Evolutionary conservation across 139 green algal species (phyloP).

Genomic region (Chlorella vulgaris): DNA sequence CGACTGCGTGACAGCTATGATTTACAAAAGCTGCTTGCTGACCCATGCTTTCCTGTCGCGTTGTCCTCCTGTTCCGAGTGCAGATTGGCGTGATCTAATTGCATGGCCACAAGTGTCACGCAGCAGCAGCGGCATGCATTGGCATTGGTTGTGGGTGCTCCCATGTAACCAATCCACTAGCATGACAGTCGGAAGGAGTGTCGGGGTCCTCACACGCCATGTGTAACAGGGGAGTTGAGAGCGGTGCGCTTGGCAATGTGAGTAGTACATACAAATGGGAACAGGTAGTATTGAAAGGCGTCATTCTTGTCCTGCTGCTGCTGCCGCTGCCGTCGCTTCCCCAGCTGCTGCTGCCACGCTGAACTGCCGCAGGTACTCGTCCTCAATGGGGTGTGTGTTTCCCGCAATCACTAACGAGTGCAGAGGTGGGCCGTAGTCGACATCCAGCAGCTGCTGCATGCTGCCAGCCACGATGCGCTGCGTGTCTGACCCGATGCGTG

Average conservation of each 20-base stretch:
- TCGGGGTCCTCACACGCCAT: no score
- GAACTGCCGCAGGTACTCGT: conserved; percentile 60
- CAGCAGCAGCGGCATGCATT: no score
- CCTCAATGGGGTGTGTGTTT: conserved; percentile 67
- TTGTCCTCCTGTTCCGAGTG: no score
- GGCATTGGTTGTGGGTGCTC: no score
- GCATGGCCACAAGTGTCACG: no score
- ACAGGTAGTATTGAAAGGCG: neutral
- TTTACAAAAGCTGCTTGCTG: no score
- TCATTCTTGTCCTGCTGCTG: neutral
- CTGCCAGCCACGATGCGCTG: conserved; percentile 75
- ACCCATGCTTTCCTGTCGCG: no score
- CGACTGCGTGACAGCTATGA: no score
- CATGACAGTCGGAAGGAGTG: no score
- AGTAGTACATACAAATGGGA: neutral
- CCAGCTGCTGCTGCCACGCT: neutral
- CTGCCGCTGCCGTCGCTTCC: neutral
- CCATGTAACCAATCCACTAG: no score
- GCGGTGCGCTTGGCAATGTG: neutral
- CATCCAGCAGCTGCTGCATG: conserved; percentile 69
- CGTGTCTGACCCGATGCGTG: conserved; percentile 74
- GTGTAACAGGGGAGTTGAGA: no score
- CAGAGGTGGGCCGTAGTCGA: conserved; percentile 91
- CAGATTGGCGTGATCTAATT: neutral
- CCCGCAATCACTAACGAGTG: conserved; percentile 90